Conservation (phyloP, 2,329 filamentous ascomycete species). For the Diaporthe velutina region DNA sequence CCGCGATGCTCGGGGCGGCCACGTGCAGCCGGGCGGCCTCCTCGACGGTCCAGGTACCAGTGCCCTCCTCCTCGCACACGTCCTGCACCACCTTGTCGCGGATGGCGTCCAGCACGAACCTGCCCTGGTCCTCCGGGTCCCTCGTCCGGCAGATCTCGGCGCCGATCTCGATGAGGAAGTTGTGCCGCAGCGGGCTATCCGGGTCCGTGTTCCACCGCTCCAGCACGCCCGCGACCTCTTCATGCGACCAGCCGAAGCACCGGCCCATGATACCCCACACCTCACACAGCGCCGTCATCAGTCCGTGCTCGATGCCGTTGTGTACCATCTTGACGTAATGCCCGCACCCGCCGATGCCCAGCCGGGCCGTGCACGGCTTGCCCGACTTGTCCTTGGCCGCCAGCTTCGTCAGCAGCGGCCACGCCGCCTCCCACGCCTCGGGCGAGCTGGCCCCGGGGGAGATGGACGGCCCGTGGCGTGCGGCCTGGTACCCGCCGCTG, state of each 20-base stretch:
- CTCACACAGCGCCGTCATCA: constrained; percentile 75
- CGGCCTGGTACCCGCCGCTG: constrained; percentile 77
- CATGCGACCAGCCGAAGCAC: constrained; percentile 68
- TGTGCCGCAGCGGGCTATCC: constrained; percentile 67
- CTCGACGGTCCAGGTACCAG: constrained; percentile 74
- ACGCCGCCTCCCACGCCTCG: constrained; percentile 66
- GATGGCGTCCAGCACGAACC: constrained; percentile 70
- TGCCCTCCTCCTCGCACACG: constrained; percentile 75
- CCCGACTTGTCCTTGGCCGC: constrained; percentile 73
- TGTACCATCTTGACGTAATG: constrained; percentile 85
- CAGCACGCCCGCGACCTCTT: constrained; percentile 72
- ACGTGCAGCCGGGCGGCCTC: constrained; percentile 73
- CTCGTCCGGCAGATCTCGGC: constrained; percentile 69
- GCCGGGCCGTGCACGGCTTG: constrained; percentile 69
- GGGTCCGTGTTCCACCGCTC: constrained; percentile 66
- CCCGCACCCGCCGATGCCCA: constrained; percentile 73
- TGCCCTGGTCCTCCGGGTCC: constrained; percentile 49
- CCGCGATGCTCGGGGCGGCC: constrained; percentile 73
- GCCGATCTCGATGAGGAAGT: constrained; percentile 74
- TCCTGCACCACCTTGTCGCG: constrained; percentile 81
- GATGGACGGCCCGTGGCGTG: constrained; percentile 75
- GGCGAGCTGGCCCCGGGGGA: constrained; percentile 71
- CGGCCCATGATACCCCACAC: constrained; percentile 74
- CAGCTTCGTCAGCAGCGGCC: constrained; percentile 72
- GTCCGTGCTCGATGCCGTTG: constrained; percentile 80